Base-by-base conservation (phyloP, 2,329 filamentous ascomycete genomes). In the Fusarium xyrophilum region DNA sequence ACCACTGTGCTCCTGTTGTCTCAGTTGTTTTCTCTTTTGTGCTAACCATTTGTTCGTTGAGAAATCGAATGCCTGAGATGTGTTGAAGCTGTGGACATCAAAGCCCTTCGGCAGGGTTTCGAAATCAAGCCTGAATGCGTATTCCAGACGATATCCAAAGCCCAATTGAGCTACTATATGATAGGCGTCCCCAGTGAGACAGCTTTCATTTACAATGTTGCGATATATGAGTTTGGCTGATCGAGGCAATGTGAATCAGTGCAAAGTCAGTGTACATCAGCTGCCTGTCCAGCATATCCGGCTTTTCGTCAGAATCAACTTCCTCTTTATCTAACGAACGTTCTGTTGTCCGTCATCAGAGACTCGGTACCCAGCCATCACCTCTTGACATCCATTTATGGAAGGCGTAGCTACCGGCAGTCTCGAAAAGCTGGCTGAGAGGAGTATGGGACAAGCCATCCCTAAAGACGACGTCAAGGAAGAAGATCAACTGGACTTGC, bases 1-100 rank as follows among this genome's bases (percentile, higher is more conserved):
- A 46, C 25, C 44, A 27, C 48, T 59, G 39, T 33, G 38, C n/a
- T 33, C 23, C 59, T 65, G 60, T 61, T 50, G 38, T 67, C 68
- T 71, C 65, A 27, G 38, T 54, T 71, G 61, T 69, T 71, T 46
- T 48, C 68, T 59, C 68, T 55, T 40, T 38, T 25, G 40, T 8
- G 13, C 27, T 43, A 35, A 38, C 19, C 40, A 46, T 33, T 36
- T 36, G 35, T 32, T 17, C 40, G 23, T 15, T 35, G n/a, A 35
- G 15, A 25, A 46, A 30, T 35, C n/a, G 48, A 60, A 23, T 30
- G 19, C 27, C 19, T 6, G 21, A 28, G 27, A 9, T 35, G 21
- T 23, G 7, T 46, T 30, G 25, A 46, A 46, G 19, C 25, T 19
- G 48, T 30, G 27, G 19, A 46, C 15, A 56, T 42, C 23, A 35